Conservation (phyloP, 306 rosid genomes). For the Cajanus cajan region DNA sequence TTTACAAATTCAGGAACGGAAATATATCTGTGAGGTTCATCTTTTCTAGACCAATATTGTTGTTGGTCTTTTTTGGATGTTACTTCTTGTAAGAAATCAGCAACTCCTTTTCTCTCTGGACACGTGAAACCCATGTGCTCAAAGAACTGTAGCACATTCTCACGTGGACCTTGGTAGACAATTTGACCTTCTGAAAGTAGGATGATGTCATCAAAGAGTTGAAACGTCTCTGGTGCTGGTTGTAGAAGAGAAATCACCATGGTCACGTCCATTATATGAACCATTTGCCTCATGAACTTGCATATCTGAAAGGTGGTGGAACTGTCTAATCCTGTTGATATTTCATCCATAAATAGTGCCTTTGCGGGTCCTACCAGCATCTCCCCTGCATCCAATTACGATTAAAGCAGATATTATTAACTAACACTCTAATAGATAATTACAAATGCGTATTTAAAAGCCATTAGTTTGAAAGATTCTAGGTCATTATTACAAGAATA, state of each 20-base stretch:
- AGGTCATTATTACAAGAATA: neutral
- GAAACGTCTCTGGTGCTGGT: slow-evolving; percentile 66
- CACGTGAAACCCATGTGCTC: slow-evolving; percentile 57
- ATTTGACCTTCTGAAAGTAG: slow-evolving; percentile 76
- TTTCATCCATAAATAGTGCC: slow-evolving; percentile 83
- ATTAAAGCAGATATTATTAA: slow-evolving; percentile 5
- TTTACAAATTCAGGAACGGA: slow-evolving; percentile 55
- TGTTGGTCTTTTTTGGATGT: slow-evolving; percentile 84
- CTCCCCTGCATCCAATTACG: slow-evolving; percentile 56
- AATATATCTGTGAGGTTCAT: slow-evolving; percentile 53
- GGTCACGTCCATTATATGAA: slow-evolving; percentile 75
- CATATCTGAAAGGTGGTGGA: slow-evolving; percentile 85
- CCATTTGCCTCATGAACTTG: slow-evolving; percentile 84
- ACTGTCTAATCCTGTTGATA: slow-evolving; percentile 91
- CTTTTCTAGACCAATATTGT: slow-evolving; percentile 65
- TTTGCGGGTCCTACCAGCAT: slow-evolving; percentile 91
- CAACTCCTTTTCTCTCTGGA: slow-evolving; percentile 81
- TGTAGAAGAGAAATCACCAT: slow-evolving; percentile 67
- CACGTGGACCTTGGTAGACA: slow-evolving; percentile 76
- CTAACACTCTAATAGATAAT: neutral
- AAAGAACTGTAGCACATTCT: slow-evolving; percentile 61
- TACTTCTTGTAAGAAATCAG: slow-evolving; percentile 87
- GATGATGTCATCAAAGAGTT: slow-evolving; percentile 53
- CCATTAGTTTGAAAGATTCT: neutral
- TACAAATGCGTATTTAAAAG: neutral